phyloP scores from a whole-genome alignment of 768 basidiomycete species.

The Lactifluus pinguis region DNA sequence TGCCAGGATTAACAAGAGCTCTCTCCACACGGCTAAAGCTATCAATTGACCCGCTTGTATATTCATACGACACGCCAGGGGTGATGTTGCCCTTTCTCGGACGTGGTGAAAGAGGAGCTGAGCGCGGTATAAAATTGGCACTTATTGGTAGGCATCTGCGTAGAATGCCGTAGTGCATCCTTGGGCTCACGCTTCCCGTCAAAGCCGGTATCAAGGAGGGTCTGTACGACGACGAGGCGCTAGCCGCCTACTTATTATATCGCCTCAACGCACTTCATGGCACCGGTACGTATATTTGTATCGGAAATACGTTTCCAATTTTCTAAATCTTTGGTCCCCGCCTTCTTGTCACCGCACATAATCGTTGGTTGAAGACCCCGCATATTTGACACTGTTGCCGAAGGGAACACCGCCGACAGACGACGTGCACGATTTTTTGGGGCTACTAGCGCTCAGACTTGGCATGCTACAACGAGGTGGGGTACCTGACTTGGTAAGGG shows the following conservation, averaged over 20 bases:
- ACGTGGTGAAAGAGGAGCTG: constrained; percentile 73
- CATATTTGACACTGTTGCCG: constrained; percentile 57
- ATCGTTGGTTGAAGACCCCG: constrained; percentile 41
- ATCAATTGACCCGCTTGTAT: constrained; percentile 69
- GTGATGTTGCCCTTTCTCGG: constrained; percentile 97
- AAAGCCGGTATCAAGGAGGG: constrained; percentile 92
- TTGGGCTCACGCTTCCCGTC: constrained; percentile 5
- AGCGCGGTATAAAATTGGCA: constrained; percentile 87
- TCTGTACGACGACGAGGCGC: constrained; percentile 73
- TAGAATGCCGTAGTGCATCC: background rate
- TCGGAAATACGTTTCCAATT: background rate
- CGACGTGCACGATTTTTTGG: constrained; percentile 59
- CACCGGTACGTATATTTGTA: constrained; percentile 38
- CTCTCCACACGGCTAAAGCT: constrained; percentile 86
- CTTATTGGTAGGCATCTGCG: constrained; percentile 64
- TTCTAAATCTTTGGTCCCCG: background rate
- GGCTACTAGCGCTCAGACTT: constrained; percentile 59
- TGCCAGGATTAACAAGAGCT: constrained; percentile 84
- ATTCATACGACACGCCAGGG: constrained; percentile 93
- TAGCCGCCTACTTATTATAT: constrained; percentile 82
- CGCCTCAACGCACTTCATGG: constrained; percentile 74
- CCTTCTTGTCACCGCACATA: background rate
- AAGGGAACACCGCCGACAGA: constrained; percentile 45
- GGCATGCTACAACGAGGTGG: constrained; percentile 80
- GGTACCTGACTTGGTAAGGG: constrained; percentile 56